Conservation (phyloP, 2,329 filamentous ascomycete species). For the Salinomyces thailandicus region DNA sequence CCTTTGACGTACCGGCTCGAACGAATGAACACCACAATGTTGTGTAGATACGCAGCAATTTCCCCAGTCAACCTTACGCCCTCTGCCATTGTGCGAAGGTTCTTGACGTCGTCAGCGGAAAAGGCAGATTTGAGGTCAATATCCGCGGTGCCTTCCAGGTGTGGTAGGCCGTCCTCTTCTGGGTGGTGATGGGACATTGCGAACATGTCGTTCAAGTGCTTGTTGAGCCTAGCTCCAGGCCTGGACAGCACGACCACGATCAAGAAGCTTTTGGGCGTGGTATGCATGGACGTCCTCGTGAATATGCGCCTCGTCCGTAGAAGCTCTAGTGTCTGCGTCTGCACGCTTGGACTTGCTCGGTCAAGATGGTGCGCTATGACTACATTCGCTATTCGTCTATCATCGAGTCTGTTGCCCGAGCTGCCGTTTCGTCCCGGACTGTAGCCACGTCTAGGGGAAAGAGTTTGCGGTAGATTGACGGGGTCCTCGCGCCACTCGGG, state of each 20-base stretch:
- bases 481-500: conserved; percentile 2
- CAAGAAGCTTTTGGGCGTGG: conserved; percentile 66
- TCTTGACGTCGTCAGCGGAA: conserved; percentile 38
- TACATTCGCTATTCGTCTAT: conserved; percentile 62
- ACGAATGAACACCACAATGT: conserved; percentile 76
- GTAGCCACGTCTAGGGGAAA: conserved; percentile 5
- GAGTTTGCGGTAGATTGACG: conserved; percentile 8
- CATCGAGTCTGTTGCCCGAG: conserved; percentile 30
- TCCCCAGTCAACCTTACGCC: conserved; percentile 61
- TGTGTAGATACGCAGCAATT: conserved; percentile 72
- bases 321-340: conserved; percentile 70
- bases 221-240: conserved; percentile 25
- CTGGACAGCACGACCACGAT: conserved; percentile 57
- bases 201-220: conserved; percentile 63
- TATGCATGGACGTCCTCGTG: conserved; percentile 62
- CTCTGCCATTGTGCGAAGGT: conserved; percentile 48
- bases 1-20: conserved; percentile 74
- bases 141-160: conserved; percentile 48
- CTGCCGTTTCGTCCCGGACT: conserved; percentile 11
- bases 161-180: conserved; percentile 58
- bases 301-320: conserved; percentile 70
- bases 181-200: conserved; percentile 82
- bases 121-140: conserved; percentile 19
- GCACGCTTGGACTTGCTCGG: conserved; percentile 59
- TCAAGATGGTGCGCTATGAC: conserved; percentile 75